Percentiles rank a stretch among this genome's conserved stretches.
Evolutionary conservation across 768 basidiomycete genomes (phyloP).

Genomic region (Trametes cingulata): DNA sequence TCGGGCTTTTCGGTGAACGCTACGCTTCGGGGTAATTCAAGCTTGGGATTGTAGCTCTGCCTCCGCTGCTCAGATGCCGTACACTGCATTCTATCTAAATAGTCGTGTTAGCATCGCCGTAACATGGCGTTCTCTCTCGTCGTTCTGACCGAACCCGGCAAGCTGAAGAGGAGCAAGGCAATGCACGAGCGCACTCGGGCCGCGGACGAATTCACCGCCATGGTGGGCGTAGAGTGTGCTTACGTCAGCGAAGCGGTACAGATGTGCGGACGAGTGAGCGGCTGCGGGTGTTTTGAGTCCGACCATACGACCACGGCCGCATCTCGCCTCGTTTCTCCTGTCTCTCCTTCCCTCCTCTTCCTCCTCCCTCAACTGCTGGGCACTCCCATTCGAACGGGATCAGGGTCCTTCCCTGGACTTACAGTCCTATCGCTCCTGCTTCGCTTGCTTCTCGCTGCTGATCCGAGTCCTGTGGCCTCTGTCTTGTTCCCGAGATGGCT

Average conservation of each 20-base stretch:
- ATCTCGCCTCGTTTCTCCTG: conserved; percentile 8
- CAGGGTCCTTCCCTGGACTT: conserved; percentile 6
- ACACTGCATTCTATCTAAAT: too few species aligned
- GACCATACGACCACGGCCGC: background rate
- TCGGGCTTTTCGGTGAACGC: too few species aligned
- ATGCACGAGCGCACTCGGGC: background rate
- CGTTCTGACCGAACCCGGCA: too few species aligned
- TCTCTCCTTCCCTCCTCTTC: background rate
- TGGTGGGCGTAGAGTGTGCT: background rate
- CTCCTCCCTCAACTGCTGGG: conserved; percentile 1
- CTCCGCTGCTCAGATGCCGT: too few species aligned
- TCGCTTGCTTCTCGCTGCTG: background rate
- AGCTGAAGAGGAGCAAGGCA: background rate
- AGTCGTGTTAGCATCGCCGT: too few species aligned
- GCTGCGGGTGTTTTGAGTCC: background rate
- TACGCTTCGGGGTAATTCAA: too few species aligned
- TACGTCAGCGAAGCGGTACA: conserved; percentile 15
- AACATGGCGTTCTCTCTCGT: too few species aligned
- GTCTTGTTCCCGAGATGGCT: conserved; percentile 49
- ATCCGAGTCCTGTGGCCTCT: conserved; percentile 1
- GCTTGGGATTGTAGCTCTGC: too few species aligned
- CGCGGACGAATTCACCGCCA: background rate
- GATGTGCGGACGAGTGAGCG: background rate
- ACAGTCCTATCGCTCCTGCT: background rate
- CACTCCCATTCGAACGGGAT: background rate